These are phyloP conservation scores for Alternaria viburni DNA, from an alignment of 2,329 filamentous ascomycete genomes.

Conservation along the genomic window DNA sequence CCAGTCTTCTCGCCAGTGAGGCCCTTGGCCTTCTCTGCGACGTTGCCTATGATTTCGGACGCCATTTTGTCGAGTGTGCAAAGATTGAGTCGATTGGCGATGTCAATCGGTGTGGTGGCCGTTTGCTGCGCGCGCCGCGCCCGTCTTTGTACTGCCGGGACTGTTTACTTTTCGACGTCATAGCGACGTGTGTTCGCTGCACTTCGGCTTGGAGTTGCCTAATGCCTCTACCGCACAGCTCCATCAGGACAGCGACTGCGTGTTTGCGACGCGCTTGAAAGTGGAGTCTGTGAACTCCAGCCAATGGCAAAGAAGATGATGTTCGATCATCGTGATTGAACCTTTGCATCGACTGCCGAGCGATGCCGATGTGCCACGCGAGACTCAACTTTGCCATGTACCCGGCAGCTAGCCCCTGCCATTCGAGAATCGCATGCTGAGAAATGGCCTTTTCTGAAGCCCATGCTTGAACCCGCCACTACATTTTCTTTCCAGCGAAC, in stretches of 20 bases:
- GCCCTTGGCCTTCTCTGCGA: conserved; percentile 42
- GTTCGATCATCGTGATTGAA: conserved; percentile 15
- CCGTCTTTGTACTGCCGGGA: conserved; percentile 12
- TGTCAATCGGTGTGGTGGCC: conserved; percentile 2
- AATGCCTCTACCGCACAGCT: conserved; percentile 16
- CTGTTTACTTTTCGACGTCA: conserved; percentile 28
- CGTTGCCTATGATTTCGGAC: conserved; percentile 36
- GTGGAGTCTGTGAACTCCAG: conserved; percentile 1
- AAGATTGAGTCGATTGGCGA: conserved; percentile 8
- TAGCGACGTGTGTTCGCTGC: conserved; percentile 24
- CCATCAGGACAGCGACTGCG: conserved; percentile 15
- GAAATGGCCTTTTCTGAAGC: conserved; percentile 11
- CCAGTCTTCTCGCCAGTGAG: conserved; percentile 45
- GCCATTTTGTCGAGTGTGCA: conserved; percentile 31
- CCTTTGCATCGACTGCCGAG: conserved; percentile 24
- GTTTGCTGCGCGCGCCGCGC: neutral
- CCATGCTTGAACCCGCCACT: neutral
- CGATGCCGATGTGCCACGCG: conserved; percentile 24
- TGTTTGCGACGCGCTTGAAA: conserved; percentile 11
- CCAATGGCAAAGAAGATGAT: conserved; percentile 24
- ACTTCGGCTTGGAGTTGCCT: conserved; percentile 12
- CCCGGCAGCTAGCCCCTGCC: conserved; percentile 7
- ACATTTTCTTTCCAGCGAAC: neutral
- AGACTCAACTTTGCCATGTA: conserved; percentile 29
- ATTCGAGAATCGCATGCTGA: conserved; percentile 37